Base-by-base conservation (phyloP, 164 flowering plant species). In the Vitis rupestris region DNA sequence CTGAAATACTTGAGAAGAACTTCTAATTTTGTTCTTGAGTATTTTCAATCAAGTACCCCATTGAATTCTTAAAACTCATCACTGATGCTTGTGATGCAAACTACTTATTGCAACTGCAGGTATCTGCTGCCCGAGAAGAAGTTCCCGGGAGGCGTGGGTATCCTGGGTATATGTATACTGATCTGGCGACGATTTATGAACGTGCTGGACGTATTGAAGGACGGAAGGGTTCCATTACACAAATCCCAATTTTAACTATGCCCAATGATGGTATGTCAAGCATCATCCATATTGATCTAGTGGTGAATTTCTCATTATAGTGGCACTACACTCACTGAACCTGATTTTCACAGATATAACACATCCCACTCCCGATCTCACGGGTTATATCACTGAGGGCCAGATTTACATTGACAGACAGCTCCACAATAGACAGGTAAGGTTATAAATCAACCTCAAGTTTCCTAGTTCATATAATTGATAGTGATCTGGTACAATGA, bases 101-200 rank as follows among this genome's bases (percentile, higher is more conserved):
- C 50, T 50, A 60, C 51, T 67, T 66, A 61, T 69, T 59, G 51
- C 60, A 59, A 54, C 19, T 70, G 31, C 82, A 95, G 99, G 98
- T 95, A n/a, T 95, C 98, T 85, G 99, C 99, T 77, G 99, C 99
- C 37, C 83, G 99, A 63, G 99, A 95, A 69, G 99, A 95, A 85
- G 99, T 95, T 61, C 99, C 99, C 29, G 97, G 99, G 74, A 89
- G 98, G 63, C 97, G 98, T 89, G 99, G 99, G 10, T 93, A 95
- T 81, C 99, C 99, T 70, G 98, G 99, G 68, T 91, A 93, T 74
- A 95, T 95, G 99, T 93, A 95, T 64, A 95, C 99, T 67, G 98
- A 93, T 88, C 84, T 93, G 71, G 99, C 99, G 11, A 87, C 94
- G 67, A 95, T 95, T 30, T 95, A 95, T 74, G 99, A 95, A 75